Base-by-base conservation (phyloP, 495 filamentous ascomycete species). In the Elasticomyces elasticus region DNA sequence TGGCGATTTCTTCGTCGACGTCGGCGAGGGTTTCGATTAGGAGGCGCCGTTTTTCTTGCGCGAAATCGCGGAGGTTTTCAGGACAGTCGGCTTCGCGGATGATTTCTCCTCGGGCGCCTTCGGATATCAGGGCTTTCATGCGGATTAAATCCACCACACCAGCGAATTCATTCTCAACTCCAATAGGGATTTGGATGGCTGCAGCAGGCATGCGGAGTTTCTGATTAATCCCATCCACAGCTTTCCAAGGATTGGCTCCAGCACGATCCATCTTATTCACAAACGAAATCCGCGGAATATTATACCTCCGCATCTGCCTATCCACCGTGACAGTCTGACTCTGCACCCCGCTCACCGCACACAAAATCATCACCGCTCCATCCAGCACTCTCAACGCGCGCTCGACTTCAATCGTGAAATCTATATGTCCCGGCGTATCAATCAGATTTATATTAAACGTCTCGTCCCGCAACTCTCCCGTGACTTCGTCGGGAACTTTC, bases 231-330 rank as follows among this genome's bases (percentile, higher is more conserved):
- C 95, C 88, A 22, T 97, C 92, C 42, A 97, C 81, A 1, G 89
- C 89, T 72, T 94, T 95, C 81, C 92, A 99, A 1, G 94, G 94
- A 66, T 99, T 97, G 52, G 94, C 88, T 45, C 94, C 94, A 83
- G 95, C 95, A 54, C 94, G 87, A 64, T 99, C 94, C 94, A 99
- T 99, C 78, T 99, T 99, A 75, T 99, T 99, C 61, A 99, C 77
- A 67, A 99, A 99, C 52, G 84, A 90, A 62, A 99, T 85, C 56
- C 94, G 77, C 30, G 94, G 94, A 48, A 99, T 81, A 65, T 96
- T 94, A 74, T 99, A 99, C 48, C 94, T 80, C 73, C 86, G 85
- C 94, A 99, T 99, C 75, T 99, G 94, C 55, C 94, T 76, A 69
- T 99, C 91, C 47, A 99, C 94, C 0, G 94, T 99, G 58, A 96